Base-by-base conservation (phyloP, 352 stramenopile genomes). In the Blastocystis sp. region DNA sequence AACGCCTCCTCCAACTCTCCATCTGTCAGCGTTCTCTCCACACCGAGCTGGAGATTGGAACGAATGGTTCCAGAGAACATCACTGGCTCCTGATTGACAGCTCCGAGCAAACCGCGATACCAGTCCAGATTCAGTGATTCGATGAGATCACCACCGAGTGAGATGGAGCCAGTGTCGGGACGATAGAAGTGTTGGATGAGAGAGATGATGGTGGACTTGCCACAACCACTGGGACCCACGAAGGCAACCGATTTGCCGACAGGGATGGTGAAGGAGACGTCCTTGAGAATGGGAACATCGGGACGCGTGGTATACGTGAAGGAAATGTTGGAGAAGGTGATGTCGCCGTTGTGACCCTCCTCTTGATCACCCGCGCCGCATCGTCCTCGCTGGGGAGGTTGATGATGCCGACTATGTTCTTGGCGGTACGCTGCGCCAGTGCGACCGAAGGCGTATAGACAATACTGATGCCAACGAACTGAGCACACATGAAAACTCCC, bases 241-340 rank as follows among this genome's bases (percentile, higher is more conserved):
- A 97, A 86, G 9, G 93, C 94, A 49, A 96, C 88, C 2, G 91
- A 93, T 14, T 89, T 88, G 3, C 93, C 92, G 27, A 89, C 89
- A 9, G 73, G 56, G 86, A 92, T 89, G 4, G 87, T 88, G 7
- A 97, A 86, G 71, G 88, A 90, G 63, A 97, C 90, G 49, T 88
- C 87, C 32, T 90, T 89, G 69, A 97, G 92, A 56, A 97, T 90
- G 1, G 56, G 67, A 18, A 89, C 87, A 9, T 93, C 90, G 0
- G 90, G 90, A 38, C 93, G 87, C 0, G 92, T 91, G 8, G 94
- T 93, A 87, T 97, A 98, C 1, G 90, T 88, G 87, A 97, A 97
- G 6, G 63, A 77, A 8, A 98, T 90, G 78, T 97, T 88, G 40
- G 94, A 54, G 76, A 98, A 95, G 16, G 90, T 87, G 11, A 94